These are phyloP conservation scores for Kingdonia uniflora DNA, from an alignment of 164 flowering plant species.

Conservation along the genomic window DNA sequence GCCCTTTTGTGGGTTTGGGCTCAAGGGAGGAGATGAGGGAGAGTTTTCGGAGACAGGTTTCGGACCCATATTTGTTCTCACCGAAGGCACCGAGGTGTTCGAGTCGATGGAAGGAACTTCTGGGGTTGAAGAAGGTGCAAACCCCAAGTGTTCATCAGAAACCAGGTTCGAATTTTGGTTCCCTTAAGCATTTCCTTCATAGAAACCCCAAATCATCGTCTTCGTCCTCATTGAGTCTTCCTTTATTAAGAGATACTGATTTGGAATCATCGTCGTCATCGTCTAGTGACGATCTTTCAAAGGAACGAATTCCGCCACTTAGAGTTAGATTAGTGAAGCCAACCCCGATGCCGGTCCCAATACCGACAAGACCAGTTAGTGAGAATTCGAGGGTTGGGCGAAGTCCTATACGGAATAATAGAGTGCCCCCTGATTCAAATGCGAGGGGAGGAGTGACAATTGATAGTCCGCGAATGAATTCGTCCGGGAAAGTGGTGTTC, in stretches of 20 bases:
- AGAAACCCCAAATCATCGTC: conserved; percentile 37
- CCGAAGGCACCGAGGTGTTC: conserved; percentile 90
- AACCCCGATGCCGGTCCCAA: conserved; percentile 33
- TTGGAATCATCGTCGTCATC: conserved; percentile 26
- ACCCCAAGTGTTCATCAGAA: conserved; percentile 19
- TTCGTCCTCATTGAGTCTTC: conserved; percentile 28
- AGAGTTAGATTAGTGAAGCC: conserved; percentile 4
- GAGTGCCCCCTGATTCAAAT: conserved; percentile 16
- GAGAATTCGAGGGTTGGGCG: conserved; percentile 18
- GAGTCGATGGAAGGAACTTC: conserved; percentile 74
- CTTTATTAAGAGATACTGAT: conserved; percentile 57
- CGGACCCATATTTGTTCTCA: conserved; percentile 56
- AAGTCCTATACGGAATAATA: conserved; percentile 34
- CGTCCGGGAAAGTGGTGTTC: conserved; percentile 86
- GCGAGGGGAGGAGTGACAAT: conserved; percentile 35
- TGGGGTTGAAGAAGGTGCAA: conserved; percentile 60
- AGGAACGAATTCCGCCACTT: conserved; percentile 49
- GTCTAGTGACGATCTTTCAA: conserved; percentile 25
- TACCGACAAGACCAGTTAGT: conserved; percentile 23
- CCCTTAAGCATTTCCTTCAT: conserved; percentile 35
- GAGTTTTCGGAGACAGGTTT: neutral
- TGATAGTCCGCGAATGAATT: conserved; percentile 91
- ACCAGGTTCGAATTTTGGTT: neutral
- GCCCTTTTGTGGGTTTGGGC: no score
- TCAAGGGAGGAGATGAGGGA: no score